These are phyloP conservation scores for Schizophyllum commune DNA, from an alignment of 1,284 basidiomycete genomes.

Conservation along the genomic window DNA sequence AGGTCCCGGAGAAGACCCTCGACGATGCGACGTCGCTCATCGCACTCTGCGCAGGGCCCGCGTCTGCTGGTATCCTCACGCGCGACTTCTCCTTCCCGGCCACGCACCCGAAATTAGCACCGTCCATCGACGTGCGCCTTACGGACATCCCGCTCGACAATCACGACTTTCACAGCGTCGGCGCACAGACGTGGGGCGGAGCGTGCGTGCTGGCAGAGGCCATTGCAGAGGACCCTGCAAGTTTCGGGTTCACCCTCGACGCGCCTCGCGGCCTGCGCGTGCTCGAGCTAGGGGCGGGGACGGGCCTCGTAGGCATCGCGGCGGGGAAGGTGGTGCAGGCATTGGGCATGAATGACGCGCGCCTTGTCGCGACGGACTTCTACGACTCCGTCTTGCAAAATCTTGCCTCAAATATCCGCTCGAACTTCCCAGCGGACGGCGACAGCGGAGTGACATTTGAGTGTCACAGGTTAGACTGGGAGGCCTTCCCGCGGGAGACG, in stretches of 20 bases:
- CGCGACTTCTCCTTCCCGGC: constrained; percentile 28
- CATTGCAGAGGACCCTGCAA: constrained; percentile 51
- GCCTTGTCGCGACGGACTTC: constrained; percentile 74
- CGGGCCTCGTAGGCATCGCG: constrained; percentile 76
- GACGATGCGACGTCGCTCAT: constrained; percentile 43
- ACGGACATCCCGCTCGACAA: constrained; percentile 72
- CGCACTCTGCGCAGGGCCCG: constrained; percentile 55
- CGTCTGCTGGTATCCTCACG: constrained; percentile 37
- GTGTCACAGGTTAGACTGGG: constrained; percentile 55
- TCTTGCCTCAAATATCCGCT: constrained; percentile 55
- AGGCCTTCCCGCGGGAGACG: constrained; percentile 30
- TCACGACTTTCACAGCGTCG: constrained; percentile 69
- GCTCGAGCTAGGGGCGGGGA: constrained; percentile 84
- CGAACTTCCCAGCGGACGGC: constrained; percentile 41
- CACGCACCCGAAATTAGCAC: background rate
- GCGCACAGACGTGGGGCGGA: constrained; percentile 88
- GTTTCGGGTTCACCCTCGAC: constrained; percentile 36
- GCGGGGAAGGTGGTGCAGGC: constrained; percentile 46
- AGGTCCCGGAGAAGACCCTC: constrained; percentile 7
- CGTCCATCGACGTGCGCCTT: constrained; percentile 44
- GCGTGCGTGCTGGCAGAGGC: constrained; percentile 78
- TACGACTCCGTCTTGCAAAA: constrained; percentile 71
- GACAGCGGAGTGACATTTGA: constrained; percentile 1
- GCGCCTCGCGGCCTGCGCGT: constrained; percentile 34
- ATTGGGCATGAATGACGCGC: constrained; percentile 42